Percentiles rank a stretch among this genome's conserved stretches.
These are phyloP conservation scores for Colletotrichum simmondsii DNA, from an alignment of 2,329 filamentous ascomycete species.

Conservation along the genomic window DNA sequence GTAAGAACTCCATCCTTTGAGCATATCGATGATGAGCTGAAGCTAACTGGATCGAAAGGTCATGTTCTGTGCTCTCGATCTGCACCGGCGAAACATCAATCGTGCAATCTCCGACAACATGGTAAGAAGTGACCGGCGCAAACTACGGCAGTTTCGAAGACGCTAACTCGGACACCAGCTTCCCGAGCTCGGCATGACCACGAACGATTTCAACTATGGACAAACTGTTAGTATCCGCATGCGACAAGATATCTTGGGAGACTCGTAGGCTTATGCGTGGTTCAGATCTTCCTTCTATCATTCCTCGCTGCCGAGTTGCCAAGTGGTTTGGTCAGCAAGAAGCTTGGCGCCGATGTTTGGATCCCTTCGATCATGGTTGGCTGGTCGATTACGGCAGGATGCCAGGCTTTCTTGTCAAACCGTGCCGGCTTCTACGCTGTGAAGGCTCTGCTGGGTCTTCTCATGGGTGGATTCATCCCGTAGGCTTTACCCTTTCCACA, in stretches of 20 bases:
- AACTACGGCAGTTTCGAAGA: background rate
- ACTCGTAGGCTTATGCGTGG: constrained; percentile 22
- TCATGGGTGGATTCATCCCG: constrained; percentile 64
- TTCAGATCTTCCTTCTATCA: constrained; percentile 52
- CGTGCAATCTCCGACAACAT: constrained; percentile 53
- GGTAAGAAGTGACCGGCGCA: constrained; percentile 35
- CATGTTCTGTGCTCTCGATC: constrained; percentile 59
- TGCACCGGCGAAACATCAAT: constrained; percentile 60
- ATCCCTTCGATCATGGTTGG: constrained; percentile 53
- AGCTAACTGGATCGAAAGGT: background rate
- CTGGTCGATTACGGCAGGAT: constrained; percentile 53
- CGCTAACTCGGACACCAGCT: constrained; percentile 39
- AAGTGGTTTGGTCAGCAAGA: constrained; percentile 61
- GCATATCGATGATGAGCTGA: rapidly evolving
- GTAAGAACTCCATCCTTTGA: constrained; percentile 34
- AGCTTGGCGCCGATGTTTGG: constrained; percentile 59
- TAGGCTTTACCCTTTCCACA: constrained; percentile 36
- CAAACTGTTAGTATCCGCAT: constrained; percentile 44
- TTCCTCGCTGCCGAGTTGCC: constrained; percentile 61
- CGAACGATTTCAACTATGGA: constrained; percentile 58
- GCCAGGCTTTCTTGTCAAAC: constrained; percentile 50
- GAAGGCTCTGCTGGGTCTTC: constrained; percentile 55
- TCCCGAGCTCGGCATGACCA: constrained; percentile 52
- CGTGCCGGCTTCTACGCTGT: constrained; percentile 52
- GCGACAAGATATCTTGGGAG: background rate